Percentiles rank a stretch among this genome's conserved stretches.
Conservation (phyloP, 225 moss, liverwort and hornwort species). For the Marchantia paleacea region DNA sequence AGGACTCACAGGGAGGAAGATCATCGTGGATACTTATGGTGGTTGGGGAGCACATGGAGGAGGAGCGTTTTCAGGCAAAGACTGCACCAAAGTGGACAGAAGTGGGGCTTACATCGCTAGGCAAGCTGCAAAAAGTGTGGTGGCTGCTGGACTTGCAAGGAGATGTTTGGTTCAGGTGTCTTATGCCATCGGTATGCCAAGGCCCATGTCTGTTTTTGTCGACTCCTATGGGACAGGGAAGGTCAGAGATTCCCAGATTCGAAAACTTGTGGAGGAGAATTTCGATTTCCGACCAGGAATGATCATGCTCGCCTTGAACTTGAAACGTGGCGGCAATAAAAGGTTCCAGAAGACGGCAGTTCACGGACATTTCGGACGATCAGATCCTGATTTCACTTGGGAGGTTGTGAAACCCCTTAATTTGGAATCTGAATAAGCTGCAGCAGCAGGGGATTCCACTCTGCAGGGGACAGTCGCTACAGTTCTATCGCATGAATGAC, state of each 20-base stretch:
- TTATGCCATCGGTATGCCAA: constrained; percentile 58
- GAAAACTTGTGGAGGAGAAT: constrained; percentile 47
- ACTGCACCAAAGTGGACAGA: constrained; percentile 63
- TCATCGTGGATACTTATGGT: constrained; percentile 69
- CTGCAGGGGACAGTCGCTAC: background rate
- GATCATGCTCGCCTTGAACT: constrained; percentile 57
- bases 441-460: background rate
- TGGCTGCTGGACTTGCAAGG: constrained; percentile 63
- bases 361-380: constrained; percentile 57
- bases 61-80: constrained; percentile 70
- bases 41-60: constrained; percentile 83
- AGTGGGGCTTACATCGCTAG: constrained; percentile 65
- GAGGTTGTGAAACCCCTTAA: constrained; percentile 46
- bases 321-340: constrained; percentile 61
- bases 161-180: constrained; percentile 63
- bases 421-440: background rate
- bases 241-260: constrained; percentile 50
- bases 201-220: constrained; percentile 62
- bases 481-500: too few relatives aligned
- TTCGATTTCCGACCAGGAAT: constrained; percentile 73
- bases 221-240: constrained; percentile 55
- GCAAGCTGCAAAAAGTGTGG: constrained; percentile 71
- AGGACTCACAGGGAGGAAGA: constrained; percentile 68
- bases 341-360: constrained; percentile 67
- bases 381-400: constrained; percentile 61